Conservation (phyloP, 1,284 basidiomycete species). For the Stereum hirsutum region DNA sequence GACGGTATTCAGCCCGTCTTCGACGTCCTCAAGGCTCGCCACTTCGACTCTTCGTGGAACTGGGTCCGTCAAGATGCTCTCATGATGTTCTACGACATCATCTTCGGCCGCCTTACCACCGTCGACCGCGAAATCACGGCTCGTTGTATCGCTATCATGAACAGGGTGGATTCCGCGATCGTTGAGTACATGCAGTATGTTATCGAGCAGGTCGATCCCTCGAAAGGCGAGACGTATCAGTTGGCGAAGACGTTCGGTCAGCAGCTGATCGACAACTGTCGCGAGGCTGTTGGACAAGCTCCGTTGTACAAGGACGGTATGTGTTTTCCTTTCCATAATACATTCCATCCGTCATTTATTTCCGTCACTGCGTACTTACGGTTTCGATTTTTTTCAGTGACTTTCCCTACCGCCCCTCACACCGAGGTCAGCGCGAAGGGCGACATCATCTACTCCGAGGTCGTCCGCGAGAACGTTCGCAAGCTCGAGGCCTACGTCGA, state of each 20-base stretch:
- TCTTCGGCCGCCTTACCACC: slow-evolving; percentile 88
- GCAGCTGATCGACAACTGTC: slow-evolving; percentile 91
- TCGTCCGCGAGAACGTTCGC: slow-evolving; percentile 91
- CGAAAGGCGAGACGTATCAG: slow-evolving; percentile 84
- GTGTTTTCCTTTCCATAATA: too few relatives aligned
- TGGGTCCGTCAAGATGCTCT: slow-evolving; percentile 97
- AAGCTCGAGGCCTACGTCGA: slow-evolving; percentile 98
- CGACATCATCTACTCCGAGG: slow-evolving; percentile 91
- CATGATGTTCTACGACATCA: slow-evolving; percentile 95
- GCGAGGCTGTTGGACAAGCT: slow-evolving; percentile 74
- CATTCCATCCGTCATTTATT: too few relatives aligned
- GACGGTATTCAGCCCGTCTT: slow-evolving; percentile 94
- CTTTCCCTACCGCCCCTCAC: slow-evolving; percentile 95
- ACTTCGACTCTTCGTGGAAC: slow-evolving; percentile 98
- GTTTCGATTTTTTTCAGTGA: slow-evolving; percentile 44
- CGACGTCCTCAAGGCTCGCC: slow-evolving; percentile 91
- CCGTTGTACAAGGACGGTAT: slow-evolving; percentile 90
- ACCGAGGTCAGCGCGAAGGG: slow-evolving; percentile 92
- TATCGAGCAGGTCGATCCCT: slow-evolving; percentile 78
- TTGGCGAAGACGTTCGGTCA: slow-evolving; percentile 97
- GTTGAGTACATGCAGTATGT: slow-evolving; percentile 94
- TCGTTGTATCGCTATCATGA: slow-evolving; percentile 95
- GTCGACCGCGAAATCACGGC: slow-evolving; percentile 95
- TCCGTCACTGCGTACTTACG: slow-evolving; percentile 3
- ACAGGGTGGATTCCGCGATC: slow-evolving; percentile 88